phyloP scores from a whole-genome alignment of 805 yeast species.

The Wickerhamomyces chaumierensis region DNA sequence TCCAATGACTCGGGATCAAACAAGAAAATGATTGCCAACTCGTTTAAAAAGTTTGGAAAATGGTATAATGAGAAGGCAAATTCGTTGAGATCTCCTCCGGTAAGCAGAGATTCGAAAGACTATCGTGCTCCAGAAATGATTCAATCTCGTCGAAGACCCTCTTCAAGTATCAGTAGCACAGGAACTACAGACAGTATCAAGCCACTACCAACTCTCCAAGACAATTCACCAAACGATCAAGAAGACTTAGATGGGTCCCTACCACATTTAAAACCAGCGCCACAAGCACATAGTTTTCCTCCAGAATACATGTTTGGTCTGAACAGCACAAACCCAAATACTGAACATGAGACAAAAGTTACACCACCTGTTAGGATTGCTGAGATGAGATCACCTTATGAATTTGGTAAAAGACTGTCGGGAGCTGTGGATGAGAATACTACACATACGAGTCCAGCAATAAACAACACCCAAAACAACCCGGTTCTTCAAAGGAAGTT shows the following conservation, averaged over 20 bases:
- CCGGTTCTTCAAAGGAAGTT: neutral
- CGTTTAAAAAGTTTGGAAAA: constrained; percentile 51
- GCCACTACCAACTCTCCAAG: neutral
- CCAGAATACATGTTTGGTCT: constrained; percentile 15
- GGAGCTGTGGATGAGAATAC: neutral
- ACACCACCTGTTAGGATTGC: constrained; percentile 13
- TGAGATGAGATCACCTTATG: constrained; percentile 15
- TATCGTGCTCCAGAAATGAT: constrained; percentile 54
- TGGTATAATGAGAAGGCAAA: constrained; percentile 51
- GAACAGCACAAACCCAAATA: constrained; percentile 8
- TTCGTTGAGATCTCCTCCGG: constrained; percentile 2
- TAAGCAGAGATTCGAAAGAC: constrained; percentile 2
- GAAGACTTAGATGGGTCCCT: neutral
- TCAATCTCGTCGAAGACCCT: constrained; percentile 35
- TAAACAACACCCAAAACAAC: constrained; percentile 6
- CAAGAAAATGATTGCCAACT: constrained; percentile 28
- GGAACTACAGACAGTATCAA: neutral
- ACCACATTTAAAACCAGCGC: constrained; percentile 10
- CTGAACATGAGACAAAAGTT: constrained; percentile 5
- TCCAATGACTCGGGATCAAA: constrained; percentile 15
- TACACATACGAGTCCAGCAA: neutral
- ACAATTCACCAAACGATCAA: neutral
- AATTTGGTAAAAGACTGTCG: neutral
- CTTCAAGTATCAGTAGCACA: constrained; percentile 11
- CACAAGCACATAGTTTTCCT: constrained; percentile 19